A percentile compares a stretch with the other conserved stretches of the same genome.
Evolutionary conservation across 257 asterid species (phyloP).

Genomic region (Ilex asprella): DNA sequence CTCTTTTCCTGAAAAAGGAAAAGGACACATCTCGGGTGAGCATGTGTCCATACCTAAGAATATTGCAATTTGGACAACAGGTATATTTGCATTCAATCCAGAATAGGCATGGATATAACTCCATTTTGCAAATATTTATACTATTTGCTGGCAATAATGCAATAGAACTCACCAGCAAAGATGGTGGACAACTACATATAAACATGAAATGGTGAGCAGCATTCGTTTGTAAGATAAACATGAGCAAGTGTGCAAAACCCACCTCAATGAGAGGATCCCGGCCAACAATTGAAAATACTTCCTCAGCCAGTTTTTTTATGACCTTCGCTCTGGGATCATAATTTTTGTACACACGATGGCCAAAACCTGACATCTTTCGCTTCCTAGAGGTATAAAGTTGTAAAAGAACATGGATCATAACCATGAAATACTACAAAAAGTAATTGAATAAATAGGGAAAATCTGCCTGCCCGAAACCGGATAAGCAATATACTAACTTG

Average conservation of each 20-base stretch:
- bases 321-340: slow-evolving; percentile 98
- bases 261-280: slow-evolving; percentile 99
- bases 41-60: no score
- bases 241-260: slow-evolving; percentile 3
- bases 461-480: not conserved
- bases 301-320: slow-evolving; percentile 89
- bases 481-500: slow-evolving; percentile 37
- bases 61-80: no score
- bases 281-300: slow-evolving; percentile 97
- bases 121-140: no score
- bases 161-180: no score
- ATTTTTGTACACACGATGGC: slow-evolving; percentile 98
- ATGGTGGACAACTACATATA: no score
- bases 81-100: no score
- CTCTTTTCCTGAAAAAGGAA: no score
- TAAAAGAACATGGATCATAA: not conserved
- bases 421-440: not conserved
- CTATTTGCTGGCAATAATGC: no score
- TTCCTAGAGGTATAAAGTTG: slow-evolving; percentile 43
- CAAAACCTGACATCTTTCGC: slow-evolving; percentile 99
- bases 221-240: no score
- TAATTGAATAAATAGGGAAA: not conserved
- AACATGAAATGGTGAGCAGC: no score
- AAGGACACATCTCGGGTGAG: no score
- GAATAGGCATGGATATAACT: no score